Conservation (phyloP, 192 early-diverging fungal species). For the Rhizophagus sp. region DNA sequence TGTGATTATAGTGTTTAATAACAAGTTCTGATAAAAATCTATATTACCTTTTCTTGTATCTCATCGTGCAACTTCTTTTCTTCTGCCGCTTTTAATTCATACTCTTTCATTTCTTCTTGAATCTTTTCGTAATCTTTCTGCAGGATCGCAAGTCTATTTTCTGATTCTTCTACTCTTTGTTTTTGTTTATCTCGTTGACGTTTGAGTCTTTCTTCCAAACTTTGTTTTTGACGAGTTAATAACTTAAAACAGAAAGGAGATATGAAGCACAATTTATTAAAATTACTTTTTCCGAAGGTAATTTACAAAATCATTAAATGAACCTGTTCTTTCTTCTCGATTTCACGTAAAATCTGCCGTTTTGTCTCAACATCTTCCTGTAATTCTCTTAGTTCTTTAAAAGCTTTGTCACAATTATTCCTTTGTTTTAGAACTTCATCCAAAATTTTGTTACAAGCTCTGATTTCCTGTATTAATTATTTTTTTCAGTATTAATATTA, state of each 20-base stretch:
- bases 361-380: constrained; percentile 1
- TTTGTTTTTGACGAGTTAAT: constrained; percentile 8
- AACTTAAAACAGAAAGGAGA: not conserved
- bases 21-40: not conserved
- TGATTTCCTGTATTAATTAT: constrained; percentile 3
- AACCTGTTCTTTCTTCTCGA: constrained; percentile 8
- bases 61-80: not conserved
- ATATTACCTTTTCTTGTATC: not conserved
- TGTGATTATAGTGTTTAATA: not conserved
- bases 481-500: not conserved
- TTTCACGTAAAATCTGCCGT: constrained; percentile 5
- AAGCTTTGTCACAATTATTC: not conserved
- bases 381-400: constrained; percentile 10
- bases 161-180: constrained; percentile 11
- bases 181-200: constrained; percentile 7
- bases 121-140: constrained; percentile 2
- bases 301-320: not conserved
- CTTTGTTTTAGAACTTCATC: constrained; percentile 12
- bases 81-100: constrained; percentile 14
- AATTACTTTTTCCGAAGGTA: not conserved
- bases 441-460: not conserved
- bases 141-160: not conserved
- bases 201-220: constrained; percentile 7
- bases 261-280: not conserved
- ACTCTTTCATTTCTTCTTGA: constrained; percentile 4